phyloP scores from a whole-genome alignment of 345 rosid species.

The Lepidium africanum region DNA sequence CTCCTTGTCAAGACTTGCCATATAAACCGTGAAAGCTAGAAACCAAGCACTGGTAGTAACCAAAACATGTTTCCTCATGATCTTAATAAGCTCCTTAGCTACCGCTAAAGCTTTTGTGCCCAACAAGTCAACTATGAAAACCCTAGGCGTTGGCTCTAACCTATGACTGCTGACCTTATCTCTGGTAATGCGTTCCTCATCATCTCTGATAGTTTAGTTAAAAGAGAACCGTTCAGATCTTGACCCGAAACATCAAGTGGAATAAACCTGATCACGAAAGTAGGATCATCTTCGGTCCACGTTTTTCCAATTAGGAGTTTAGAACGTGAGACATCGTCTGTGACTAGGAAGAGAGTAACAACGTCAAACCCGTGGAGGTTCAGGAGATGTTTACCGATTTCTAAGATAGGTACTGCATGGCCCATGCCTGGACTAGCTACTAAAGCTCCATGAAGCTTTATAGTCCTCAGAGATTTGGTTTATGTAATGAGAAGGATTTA shows the following conservation, averaged over 20 bases:
- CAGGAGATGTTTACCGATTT: conserved; percentile 22
- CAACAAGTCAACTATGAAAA: conserved; percentile 41
- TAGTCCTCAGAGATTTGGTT: neutral
- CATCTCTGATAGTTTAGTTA: conserved; percentile 26
- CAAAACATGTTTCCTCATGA: conserved; percentile 33
- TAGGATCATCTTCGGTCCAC: conserved; percentile 1
- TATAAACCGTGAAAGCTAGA: conserved; percentile 39
- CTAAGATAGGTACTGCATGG: conserved; percentile 24
- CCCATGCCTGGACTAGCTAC: conserved; percentile 36
- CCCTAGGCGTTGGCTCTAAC: conserved; percentile 28
- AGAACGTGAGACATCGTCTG: conserved; percentile 12
- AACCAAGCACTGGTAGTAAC: conserved; percentile 51
- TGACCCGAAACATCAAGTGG: conserved; percentile 21
- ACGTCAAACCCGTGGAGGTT: conserved; percentile 12
- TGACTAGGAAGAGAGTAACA: conserved; percentile 23
- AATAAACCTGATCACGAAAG: conserved; percentile 24
- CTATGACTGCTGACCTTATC: conserved; percentile 30
- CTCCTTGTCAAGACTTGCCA: conserved; percentile 29
- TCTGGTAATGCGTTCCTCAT: conserved; percentile 37
- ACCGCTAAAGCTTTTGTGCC: conserved; percentile 42
- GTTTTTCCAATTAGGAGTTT: conserved; percentile 1
- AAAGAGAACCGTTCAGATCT: conserved; percentile 12
- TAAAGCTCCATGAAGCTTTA: conserved; percentile 22
- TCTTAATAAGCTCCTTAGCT: conserved; percentile 45
- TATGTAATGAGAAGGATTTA: neutral